Base-by-base conservation (phyloP, 768 basidiomycete genomes). In the Exsudoporus frostii region DNA sequence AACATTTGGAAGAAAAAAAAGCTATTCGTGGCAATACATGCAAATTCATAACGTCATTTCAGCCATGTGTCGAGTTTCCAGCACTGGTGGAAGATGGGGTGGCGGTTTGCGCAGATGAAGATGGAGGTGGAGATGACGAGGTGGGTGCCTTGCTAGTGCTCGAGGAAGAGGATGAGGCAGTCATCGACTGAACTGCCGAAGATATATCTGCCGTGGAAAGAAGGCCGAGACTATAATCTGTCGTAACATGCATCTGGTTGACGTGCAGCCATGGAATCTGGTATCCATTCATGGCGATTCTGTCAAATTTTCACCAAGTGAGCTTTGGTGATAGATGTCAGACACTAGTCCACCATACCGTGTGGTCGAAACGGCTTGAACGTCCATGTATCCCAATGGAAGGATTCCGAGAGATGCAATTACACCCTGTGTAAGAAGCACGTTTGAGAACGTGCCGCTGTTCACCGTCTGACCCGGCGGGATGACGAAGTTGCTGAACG, bases 251-350 rank as follows among this genome's bases (percentile, higher is more conserved):
- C 37, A 66, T 68, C 65, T 86, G 83, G 32, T 71, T 65, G 45
- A 87, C 71, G 47, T 85, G 76, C 55, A 88, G 66, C 84, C 84
- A 88, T 11, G 86, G 86, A 39, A 87, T 65, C 53, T 73, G 71
- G 59, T 88, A 88, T 17, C 85, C 84, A 19, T 77, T 76, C 14
- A 70, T 59, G 4, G 79, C 83, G 11, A 82, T 71, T 40, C 70
- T 75, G 46, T 39, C 30, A 3, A n/a, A 13, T 24, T 17, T 54
- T 45, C 15, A 33, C 15, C 30, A 29, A 39, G 40, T 33, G 6
- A 36, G 19, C 11, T 25, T 36, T 14, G 37, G 15, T 27, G 30
- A 42, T 27, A 20, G 24, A 49, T n/a, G 17, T 39, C 24, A n/a
- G 41, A 41, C 14, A 24, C 10, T 14, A 37, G 11, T 32, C 15